These are phyloP conservation scores for Sugiyamaella chiloensis DNA, from an alignment of 805 yeast species.

Conservation along the genomic window DNA sequence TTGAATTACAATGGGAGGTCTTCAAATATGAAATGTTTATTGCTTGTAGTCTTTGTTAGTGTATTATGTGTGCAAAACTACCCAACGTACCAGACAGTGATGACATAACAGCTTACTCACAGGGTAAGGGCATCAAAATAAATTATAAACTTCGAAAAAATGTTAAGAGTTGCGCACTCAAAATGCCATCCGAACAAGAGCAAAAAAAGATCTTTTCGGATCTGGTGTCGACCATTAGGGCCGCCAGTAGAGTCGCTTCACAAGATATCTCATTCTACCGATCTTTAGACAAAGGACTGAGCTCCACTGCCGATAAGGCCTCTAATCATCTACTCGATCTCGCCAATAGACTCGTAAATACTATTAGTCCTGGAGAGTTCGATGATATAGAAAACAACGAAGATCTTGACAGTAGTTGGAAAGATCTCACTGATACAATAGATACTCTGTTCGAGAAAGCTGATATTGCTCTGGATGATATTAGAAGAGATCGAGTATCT, in stretches of 20 bases:
- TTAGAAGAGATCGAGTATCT: slow-evolving; percentile 16
- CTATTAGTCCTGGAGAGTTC: slow-evolving; percentile 27
- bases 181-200: slow-evolving; percentile 18
- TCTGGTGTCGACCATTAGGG: slow-evolving; percentile 57
- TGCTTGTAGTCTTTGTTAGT: too few relatives aligned
- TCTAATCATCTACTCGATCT: slow-evolving; percentile 30
- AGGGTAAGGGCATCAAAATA: background rate
- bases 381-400: slow-evolving; percentile 41
- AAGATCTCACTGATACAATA: slow-evolving; percentile 53
- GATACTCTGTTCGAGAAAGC: slow-evolving; percentile 75
- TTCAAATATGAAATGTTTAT: too few relatives aligned
- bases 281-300: slow-evolving; percentile 53
- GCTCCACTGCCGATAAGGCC: slow-evolving; percentile 38
- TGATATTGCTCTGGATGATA: slow-evolving; percentile 61
- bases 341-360: slow-evolving; percentile 29
- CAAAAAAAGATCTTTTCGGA: slow-evolving; percentile 38
- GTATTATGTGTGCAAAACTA: too few relatives aligned
- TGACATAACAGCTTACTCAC: too few relatives aligned
- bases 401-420: slow-evolving; percentile 54
- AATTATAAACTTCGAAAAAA: background rate
- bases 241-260: slow-evolving; percentile 66
- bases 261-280: slow-evolving; percentile 77
- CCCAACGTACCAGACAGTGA: too few relatives aligned
- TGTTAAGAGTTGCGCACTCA: background rate
- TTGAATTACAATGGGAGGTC: too few relatives aligned